Base-by-base conservation (phyloP, 2,329 filamentous ascomycete species). In the Apiospora malaysiana region DNA sequence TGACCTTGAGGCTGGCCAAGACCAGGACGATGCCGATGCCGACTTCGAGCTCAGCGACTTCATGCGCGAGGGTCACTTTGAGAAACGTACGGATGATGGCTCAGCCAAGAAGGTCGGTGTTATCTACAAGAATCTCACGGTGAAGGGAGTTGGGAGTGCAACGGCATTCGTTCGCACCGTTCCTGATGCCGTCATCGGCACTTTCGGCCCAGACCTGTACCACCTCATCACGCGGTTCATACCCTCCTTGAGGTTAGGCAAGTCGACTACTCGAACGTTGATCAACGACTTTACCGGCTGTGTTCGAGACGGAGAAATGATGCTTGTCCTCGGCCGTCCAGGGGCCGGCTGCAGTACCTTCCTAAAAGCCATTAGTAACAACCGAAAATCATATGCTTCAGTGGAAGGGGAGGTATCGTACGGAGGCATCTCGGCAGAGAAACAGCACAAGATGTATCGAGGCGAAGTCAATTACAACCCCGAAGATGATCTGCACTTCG, bases 131-230 rank as follows among this genome's bases (percentile, higher is more conserved):
- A 87, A 93, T 75, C 84, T 95, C 68, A 94, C 90, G 0, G 93
- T 95, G 40, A 91, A 92, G 79, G 93, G 93, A 23, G 83, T 91
- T 9, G 90, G 90, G 56, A 89, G 88, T 16, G 90, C 89, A 0
- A 85, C 91, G 0, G 89, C 89, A 0, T 92, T 93, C 73, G 92
- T 93, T 37, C 89, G 89, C 72, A 94, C 92, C 0, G 82, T 95
- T 0, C 93, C 93, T 0, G 88, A 93, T 73, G 93, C 93, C 2
- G 85, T 95, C 47, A 73, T 94, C 5, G 92, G 92, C 27, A 94
- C 93, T 0, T 95, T 96, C 78, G 93, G 93, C 0, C 93, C 93
- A 0, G 93, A 95, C 79, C 82, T 95, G 1, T 95, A 93, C 79
- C 86, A 84, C 27, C 82, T 93, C 8, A 75, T 94, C 18, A 81